Conservation (phyloP, 441 rosid genomes). For the Erodium moschatum region DNA sequence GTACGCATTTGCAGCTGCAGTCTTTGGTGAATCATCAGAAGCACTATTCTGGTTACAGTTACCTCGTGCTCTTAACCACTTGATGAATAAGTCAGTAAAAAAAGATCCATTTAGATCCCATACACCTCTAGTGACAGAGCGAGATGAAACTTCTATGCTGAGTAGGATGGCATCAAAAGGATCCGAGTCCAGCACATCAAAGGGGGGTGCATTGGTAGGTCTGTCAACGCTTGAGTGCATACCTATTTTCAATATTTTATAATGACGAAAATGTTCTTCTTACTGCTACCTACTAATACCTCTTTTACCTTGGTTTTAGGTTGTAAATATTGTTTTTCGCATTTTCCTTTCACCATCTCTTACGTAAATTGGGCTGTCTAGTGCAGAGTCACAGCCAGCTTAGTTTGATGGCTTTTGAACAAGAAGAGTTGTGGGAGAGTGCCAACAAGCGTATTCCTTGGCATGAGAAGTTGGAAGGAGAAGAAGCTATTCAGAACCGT, state of each 20-base stretch:
- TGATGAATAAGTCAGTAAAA: conserved; percentile 49
- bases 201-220: conserved; percentile 49
- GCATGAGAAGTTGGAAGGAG: conserved; percentile 96
- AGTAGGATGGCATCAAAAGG: conserved; percentile 54
- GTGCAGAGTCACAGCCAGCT: conserved; percentile 60
- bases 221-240: not conserved
- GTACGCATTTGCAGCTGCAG: conserved; percentile 91
- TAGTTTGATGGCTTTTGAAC: conserved; percentile 81
- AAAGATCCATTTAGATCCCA: conserved; percentile 44
- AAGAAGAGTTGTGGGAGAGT: conserved; percentile 78
- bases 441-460: conserved; percentile 88
- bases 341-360: not conserved
- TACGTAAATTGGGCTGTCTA: conserved; percentile 20
- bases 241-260: not conserved
- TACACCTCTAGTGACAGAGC: conserved; percentile 30
- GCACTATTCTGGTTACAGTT: conserved; percentile 95
- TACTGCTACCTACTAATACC: not conserved
- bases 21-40: conserved; percentile 85
- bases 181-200: conserved; percentile 33
- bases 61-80: conserved; percentile 76
- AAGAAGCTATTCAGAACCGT: conserved; percentile 81
- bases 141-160: conserved; percentile 41
- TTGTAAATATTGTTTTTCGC: not conserved
- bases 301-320: not conserved
- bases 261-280: not conserved